These are phyloP conservation scores for Sarocladium oryzae DNA, from an alignment of 2,329 filamentous ascomycete species.

Conservation along the genomic window DNA sequence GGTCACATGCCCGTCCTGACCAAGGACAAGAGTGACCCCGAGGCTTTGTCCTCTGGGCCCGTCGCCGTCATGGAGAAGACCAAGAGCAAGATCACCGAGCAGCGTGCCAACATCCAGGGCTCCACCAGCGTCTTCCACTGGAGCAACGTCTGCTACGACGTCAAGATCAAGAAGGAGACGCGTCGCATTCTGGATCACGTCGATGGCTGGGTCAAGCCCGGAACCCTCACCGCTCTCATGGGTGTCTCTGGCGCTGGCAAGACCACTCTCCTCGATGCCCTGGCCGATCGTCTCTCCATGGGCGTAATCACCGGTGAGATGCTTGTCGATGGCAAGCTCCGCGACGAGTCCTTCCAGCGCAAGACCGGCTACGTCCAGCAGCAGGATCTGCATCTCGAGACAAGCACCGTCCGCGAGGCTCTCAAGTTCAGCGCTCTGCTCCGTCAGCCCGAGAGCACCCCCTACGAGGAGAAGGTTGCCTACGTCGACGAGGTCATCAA, in stretches of 20 bases:
- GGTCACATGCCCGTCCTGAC: constrained; percentile 22
- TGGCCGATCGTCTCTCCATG: constrained; percentile 12
- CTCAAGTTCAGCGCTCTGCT: constrained; percentile 31
- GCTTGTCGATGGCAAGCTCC: constrained; percentile 12
- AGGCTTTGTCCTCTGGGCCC: constrained; percentile 16
- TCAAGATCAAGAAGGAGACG: constrained; percentile 66
- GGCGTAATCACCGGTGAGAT: constrained; percentile 14
- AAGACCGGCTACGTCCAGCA: constrained; percentile 15
- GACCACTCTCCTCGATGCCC: constrained; percentile 13
- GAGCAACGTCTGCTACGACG: constrained; percentile 66
- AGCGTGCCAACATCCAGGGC: constrained; percentile 3
- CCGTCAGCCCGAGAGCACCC: constrained; percentile 33
- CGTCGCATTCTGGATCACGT: constrained; percentile 73
- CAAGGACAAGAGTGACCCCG: constrained; percentile 16
- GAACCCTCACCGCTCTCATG: constrained; percentile 80
- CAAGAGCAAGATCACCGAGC: constrained; percentile 8
- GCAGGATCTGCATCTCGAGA: constrained; percentile 14
- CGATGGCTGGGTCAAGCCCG: constrained; percentile 85
- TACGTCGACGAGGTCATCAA: constrained; percentile 45
- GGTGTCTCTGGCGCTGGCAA: constrained; percentile 32
- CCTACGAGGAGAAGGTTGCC: constrained; percentile 37
- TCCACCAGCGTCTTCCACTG: constrained; percentile 63
- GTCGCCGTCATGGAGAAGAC: constrained; percentile 16
- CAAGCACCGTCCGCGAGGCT: constrained; percentile 14
- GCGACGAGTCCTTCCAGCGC: constrained; percentile 13